A percentile compares a stretch with the other conserved stretches of the same genome.
Evolutionary conservation across 495 filamentous ascomycete species (phyloP).

Genomic region (Penicillium herquei): DNA sequence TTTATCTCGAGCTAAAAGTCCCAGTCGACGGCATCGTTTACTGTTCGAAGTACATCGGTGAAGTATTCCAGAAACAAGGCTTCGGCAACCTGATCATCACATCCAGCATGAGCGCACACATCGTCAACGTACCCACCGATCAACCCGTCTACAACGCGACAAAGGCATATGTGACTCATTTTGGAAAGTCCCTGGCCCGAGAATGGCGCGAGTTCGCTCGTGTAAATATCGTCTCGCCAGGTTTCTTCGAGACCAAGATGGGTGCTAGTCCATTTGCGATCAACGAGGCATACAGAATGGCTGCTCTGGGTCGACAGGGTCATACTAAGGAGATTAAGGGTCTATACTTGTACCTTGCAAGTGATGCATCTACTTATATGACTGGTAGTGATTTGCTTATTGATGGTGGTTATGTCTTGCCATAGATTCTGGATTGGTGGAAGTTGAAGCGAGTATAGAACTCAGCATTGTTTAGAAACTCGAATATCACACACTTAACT

Average conservation of each 20-base stretch:
- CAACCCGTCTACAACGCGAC: conserved; percentile 67
- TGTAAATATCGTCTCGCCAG: conserved; percentile 67
- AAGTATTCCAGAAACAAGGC: conserved; percentile 57
- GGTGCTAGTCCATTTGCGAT: conserved; percentile 51
- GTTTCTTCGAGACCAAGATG: conserved; percentile 65
- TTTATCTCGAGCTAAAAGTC: not conserved
- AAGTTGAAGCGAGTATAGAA: not conserved
- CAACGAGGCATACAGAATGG: conserved; percentile 61
- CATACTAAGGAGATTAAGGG: conserved; percentile 65
- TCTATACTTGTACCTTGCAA: conserved; percentile 59
- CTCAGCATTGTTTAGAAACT: no score
- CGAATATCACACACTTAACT: no score
- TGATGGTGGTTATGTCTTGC: conserved; percentile 56
- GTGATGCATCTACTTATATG: conserved; percentile 68
- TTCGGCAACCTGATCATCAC: conserved; percentile 70
- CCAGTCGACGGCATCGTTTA: conserved; percentile 36
- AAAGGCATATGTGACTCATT: conserved; percentile 66
- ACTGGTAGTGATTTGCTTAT: conserved; percentile 61
- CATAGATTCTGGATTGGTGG: conserved; percentile 4
- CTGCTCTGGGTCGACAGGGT: conserved; percentile 55
- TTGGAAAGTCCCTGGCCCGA: conserved; percentile 64
- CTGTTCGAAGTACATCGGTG: conserved; percentile 38
- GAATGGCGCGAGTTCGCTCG: conserved; percentile 65
- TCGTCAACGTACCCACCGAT: conserved; percentile 69
- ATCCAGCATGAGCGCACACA: conserved; percentile 74